phyloP scores from a whole-genome alignment of 768 basidiomycete species.

The Boletus rufocinnamomeus region DNA sequence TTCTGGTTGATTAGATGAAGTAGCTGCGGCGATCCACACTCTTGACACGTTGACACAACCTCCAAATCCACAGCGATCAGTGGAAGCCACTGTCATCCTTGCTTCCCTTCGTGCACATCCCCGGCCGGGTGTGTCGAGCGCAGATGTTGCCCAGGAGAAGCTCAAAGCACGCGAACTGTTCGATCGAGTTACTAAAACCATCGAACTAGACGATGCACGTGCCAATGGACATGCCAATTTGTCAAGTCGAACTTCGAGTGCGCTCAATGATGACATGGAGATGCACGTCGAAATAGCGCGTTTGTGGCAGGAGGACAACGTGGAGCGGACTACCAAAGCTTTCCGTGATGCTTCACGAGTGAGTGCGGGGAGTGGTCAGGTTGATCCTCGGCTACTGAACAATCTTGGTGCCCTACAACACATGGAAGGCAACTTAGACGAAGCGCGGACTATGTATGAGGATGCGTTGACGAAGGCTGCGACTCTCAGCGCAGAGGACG shows the following conservation, averaged over 20 bases:
- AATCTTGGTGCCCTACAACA: constrained; percentile 80
- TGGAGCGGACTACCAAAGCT: constrained; percentile 72
- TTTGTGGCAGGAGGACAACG: constrained; percentile 81
- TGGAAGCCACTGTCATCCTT: constrained; percentile 87
- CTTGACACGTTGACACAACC: constrained; percentile 75
- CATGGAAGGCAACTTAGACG: constrained; percentile 57
- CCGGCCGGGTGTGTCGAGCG: constrained; percentile 74
- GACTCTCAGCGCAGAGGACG: constrained; percentile 44
- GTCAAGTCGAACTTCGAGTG: constrained; percentile 45
- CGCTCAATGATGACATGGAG: constrained; percentile 75
- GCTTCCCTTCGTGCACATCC: constrained; percentile 86
- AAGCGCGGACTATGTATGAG: constrained; percentile 71
- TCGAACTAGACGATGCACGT: constrained; percentile 62
- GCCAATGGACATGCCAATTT: constrained; percentile 40
- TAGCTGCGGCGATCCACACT: constrained; percentile 82
- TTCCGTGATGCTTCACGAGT: constrained; percentile 73
- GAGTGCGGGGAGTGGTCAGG: constrained; percentile 49
- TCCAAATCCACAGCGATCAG: constrained; percentile 61
- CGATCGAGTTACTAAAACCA: constrained; percentile 68
- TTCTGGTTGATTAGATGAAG: constrained; percentile 59
- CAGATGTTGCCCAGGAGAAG: constrained; percentile 73
- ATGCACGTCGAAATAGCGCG: constrained; percentile 90
- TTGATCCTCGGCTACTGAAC: constrained; percentile 73
- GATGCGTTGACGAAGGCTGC: constrained; percentile 64
- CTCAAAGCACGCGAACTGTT: constrained; percentile 77